Evolutionary conservation across 768 basidiomycete genomes (phyloP).

Genomic region (Chalciporus sphaerocephalus): DNA sequence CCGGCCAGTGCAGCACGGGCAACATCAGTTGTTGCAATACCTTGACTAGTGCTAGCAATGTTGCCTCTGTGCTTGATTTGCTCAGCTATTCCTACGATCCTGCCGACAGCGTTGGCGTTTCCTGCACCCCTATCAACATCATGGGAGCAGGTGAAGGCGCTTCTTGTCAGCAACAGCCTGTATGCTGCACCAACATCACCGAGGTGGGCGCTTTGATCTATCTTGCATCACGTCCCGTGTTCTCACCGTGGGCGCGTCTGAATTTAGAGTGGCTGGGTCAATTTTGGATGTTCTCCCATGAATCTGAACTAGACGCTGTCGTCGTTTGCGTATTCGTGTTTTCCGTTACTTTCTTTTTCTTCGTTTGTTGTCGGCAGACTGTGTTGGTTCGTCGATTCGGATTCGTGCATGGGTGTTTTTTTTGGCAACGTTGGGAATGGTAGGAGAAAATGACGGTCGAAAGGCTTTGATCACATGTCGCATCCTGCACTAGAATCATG

Average conservation of each 20-base stretch:
- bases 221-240: background rate
- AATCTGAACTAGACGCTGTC: constrained; percentile 17
- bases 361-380: constrained; percentile 5
- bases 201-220: constrained; percentile 14
- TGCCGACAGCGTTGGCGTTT: constrained; percentile 22
- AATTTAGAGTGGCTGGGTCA: constrained; percentile 15
- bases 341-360: background rate
- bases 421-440: background rate
- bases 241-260: background rate
- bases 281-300: constrained; percentile 24
- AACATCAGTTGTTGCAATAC: constrained; percentile 18
- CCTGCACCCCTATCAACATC: constrained; percentile 21
- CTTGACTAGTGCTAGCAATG: constrained; percentile 9
- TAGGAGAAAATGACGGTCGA: background rate
- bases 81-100: constrained; percentile 12
- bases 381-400: background rate
- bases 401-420: constrained; percentile 1
- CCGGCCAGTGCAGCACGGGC: constrained; percentile 19
- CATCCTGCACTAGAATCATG: background rate
- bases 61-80: constrained; percentile 1
- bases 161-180: constrained; percentile 22
- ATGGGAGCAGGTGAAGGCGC: constrained; percentile 19
- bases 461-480: background rate
- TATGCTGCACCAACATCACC: constrained; percentile 20
- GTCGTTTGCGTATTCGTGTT: background rate